Evolutionary conservation across 345 rosid genomes (phyloP), one percentile per base, ranked within the genome.

Genomic region (Pistacia vera): DNA sequence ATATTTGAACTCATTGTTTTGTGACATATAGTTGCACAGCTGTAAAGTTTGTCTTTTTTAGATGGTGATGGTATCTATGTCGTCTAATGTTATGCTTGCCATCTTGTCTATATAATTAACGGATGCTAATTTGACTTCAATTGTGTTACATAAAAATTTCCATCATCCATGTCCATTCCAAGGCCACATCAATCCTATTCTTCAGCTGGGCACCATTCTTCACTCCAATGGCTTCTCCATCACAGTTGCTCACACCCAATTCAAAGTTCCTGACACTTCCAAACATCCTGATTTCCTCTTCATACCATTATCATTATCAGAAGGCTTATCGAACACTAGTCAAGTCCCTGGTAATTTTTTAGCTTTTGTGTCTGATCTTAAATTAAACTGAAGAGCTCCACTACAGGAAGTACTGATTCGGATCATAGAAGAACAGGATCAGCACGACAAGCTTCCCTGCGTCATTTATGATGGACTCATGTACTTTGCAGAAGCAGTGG

Each of bases 101-200:
- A 6, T 41, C 46, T 41, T 41, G 4, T 41, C 46, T 41, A 41
- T 41, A 38, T 41, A 41, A 41, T 41, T 0, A 41, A 41, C 46
- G 0, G 46, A 41, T 41, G 46, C 46, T 22, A 41, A 5, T 41
- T 41, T 6, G 46, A 41, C 8, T 6, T 8, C 46, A 41, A 41
- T 41, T 41, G 8, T 41, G 46, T 41, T 41, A 5, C 46, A 41
- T 41, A 41, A 41, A 8, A 41, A 0, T 41, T 41, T 1, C 46
- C 3, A 41, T 10, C 7, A 10, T 12, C 57, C 57, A 17, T 14
- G 16, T 14, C 57, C 57, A 54, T 54, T 54, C n/a, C 57, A 54
- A 54, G 57, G 57, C n/a, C 83, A 76, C 77, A 60, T 72, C 30
- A 76, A 22, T 72, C 83, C 83, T 14, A 8, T 76, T 74, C 77